Conservation (phyloP, 306 rosid species). For the Begonia fuchsioides region DNA sequence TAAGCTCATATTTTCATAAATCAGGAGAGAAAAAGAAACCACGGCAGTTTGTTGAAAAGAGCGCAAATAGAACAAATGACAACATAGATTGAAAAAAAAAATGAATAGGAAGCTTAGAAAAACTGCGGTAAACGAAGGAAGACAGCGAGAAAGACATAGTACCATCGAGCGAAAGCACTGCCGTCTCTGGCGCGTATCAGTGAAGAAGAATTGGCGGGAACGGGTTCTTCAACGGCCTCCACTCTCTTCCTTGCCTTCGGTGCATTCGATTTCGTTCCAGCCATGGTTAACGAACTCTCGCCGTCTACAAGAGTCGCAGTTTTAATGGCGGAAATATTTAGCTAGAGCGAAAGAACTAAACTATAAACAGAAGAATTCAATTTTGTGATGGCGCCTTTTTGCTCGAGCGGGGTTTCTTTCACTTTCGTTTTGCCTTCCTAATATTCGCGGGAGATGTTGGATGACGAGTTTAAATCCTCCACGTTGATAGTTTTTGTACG, state of each 20-base stretch:
- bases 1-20: too few relatives aligned
- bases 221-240: constrained; percentile 42
- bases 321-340: too few relatives aligned
- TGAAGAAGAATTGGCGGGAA: constrained; percentile 10
- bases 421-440: not conserved
- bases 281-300: constrained; percentile 11
- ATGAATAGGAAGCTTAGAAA: too few relatives aligned
- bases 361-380: not conserved
- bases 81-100: not conserved
- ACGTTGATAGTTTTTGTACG: not conserved
- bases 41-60: too few relatives aligned
- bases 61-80: too few relatives aligned
- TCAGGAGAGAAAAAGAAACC: too few relatives aligned
- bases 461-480: not conserved
- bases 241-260: constrained; percentile 54
- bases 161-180: constrained; percentile 90
- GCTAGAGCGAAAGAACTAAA: not conserved
- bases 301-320: not conserved
- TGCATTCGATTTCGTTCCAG: constrained; percentile 27
- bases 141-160: not conserved
- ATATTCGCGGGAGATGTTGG: not conserved
- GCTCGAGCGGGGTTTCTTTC: not conserved
- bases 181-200: constrained; percentile 70
- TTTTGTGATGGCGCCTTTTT: not conserved
- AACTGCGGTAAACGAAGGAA: not conserved